Base-by-base conservation (phyloP, 1,284 basidiomycete species). In the Laetiporus sulphureus region DNA sequence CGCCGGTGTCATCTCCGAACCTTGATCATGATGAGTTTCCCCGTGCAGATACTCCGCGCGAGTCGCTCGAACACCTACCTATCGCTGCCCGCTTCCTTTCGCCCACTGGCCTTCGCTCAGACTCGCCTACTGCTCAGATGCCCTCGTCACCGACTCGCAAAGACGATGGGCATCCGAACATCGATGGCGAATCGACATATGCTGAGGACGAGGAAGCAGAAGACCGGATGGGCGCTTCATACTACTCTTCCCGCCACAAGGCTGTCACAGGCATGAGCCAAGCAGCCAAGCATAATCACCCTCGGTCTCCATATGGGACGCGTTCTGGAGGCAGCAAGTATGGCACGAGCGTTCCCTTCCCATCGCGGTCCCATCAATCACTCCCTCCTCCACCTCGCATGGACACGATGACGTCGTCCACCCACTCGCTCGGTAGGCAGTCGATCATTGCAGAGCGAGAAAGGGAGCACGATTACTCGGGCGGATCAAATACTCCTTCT, bases 31-130 rank as follows among this genome's bases (percentile, higher is more conserved):
- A 85, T 49, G 81, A 81, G 41, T 59, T 52, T 37, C 69, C 54
- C 36, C 61, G 79, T 13, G 46, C 75, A 41, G 80, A 83, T 23
- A 77, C 83, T 5, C 65, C 70, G 1, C 75, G 70, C 20, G 85
- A 85, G 48, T 87, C 87, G 0, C 63, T 74, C 29, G 88, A 91
- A 12, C 71, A 83, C 44, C 74, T 97, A 5, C 91, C 93, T 32
- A 97, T 97, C 50, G 93, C 93, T 27, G 81, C 92, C 19, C 84
- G 88, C 40, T 97, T 93, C 69, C 85, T 91, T 65, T 84, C 86
- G 5, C 82, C 86, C 2, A 75, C 73, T 6, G 73, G 77, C 24
- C 68, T 73, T 50, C 71, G 71, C 36, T 68, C 72, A 13, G 72
- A 77, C 23, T 72, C 70, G 21, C 67, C 60, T 24, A 67, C 52